Evolutionary conservation across 305 asterid genomes (phyloP).

Genomic region (Petunia hybrid): DNA sequence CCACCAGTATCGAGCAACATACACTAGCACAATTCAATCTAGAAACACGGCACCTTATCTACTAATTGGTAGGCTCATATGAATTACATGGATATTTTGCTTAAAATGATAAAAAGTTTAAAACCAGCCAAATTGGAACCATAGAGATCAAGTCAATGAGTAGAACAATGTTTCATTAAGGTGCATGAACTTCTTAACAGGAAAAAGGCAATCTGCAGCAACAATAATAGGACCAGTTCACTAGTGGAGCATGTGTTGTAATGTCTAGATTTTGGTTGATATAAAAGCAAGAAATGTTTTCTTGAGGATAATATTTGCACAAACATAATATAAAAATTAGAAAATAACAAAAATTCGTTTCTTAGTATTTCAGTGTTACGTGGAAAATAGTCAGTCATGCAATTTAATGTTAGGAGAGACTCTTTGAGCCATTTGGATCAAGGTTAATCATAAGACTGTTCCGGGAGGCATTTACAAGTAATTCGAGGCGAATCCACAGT

Average conservation of each 20-base stretch:
- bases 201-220: background rate
- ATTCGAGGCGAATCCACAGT: too few species aligned
- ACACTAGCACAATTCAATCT: too few species aligned
- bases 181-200: background rate
- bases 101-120: background rate
- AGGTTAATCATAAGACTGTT: too few species aligned
- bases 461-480: too few species aligned
- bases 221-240: background rate
- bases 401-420: background rate
- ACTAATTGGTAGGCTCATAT: background rate
- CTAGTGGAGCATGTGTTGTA: slow-evolving; percentile 19
- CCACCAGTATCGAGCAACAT: too few species aligned
- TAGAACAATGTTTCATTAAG: background rate
- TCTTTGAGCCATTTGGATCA: too few species aligned
- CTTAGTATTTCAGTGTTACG: background rate
- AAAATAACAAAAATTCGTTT: background rate
- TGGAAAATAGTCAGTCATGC: background rate
- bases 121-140: background rate
- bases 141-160: background rate
- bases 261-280: slow-evolving; percentile 4
- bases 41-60: too few species aligned
- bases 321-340: background rate
- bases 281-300: slow-evolving; percentile 24
- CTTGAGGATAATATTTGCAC: background rate
- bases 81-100: background rate